phyloP scores from a whole-genome alignment of 176 grass and related monocot species.

The Rhynchospora breviuscula region DNA sequence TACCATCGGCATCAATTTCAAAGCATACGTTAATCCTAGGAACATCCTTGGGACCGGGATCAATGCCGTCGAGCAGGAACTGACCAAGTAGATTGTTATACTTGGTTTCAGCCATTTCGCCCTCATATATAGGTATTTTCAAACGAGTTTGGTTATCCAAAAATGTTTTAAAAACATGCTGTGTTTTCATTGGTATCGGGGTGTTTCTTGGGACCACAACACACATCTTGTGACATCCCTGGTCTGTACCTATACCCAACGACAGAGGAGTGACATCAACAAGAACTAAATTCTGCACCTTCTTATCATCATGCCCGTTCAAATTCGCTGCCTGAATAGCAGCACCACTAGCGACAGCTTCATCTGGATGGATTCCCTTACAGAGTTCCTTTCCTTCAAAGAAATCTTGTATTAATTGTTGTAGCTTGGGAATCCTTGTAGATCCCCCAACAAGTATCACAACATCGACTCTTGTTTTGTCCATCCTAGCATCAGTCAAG shows the following conservation, averaged over 20 bases:
- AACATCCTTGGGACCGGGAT: not conserved
- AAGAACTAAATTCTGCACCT: not conserved
- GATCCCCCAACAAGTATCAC: no score
- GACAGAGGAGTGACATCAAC: not conserved
- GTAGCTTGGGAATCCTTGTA: no score
- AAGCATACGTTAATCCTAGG: not conserved
- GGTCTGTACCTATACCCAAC: not conserved
- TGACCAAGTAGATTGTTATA: not conserved
- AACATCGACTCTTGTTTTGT: no score
- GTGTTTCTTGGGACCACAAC: no score
- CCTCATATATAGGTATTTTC: not conserved
- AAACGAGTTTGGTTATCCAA: not conserved
- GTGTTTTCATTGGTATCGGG: not conserved
- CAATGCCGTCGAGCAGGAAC: not conserved
- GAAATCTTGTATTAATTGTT: no score
- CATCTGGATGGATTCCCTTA: no score
- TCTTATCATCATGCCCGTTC: not conserved
- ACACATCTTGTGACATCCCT: not conserved
- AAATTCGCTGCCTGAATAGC: not conserved
- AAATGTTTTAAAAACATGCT: not conserved
- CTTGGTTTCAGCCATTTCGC: no score
- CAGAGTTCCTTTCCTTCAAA: no score
- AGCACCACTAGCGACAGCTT: no score
- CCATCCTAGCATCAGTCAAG: no score
- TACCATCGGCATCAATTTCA: not conserved